phyloP scores from a whole-genome alignment of 176 grass and related monocot genomes.

The Saccharum officinarum region DNA sequence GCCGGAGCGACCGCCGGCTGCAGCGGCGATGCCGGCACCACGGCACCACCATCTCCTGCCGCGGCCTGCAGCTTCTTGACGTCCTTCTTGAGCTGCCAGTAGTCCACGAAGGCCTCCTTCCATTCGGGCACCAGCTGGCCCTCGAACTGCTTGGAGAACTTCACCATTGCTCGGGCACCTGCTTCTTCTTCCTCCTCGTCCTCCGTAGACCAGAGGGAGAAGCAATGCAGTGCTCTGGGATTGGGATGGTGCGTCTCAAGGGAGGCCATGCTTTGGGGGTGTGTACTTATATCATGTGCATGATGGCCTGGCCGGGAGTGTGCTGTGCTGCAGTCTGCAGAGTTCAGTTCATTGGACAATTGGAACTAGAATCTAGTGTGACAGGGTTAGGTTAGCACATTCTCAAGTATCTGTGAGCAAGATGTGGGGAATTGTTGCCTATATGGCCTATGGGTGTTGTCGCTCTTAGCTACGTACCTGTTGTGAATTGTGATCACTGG shows the following conservation, averaged over 20 bases:
- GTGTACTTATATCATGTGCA: constrained; percentile 57
- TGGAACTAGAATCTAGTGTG: constrained; percentile 49
- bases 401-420: constrained; percentile 57
- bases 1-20: constrained; percentile 14
- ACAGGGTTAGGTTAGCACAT: constrained; percentile 64
- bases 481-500: constrained; percentile 31
- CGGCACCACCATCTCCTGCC: not conserved
- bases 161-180: constrained; percentile 58
- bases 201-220: not conserved
- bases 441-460: not conserved
- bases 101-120: constrained; percentile 98
- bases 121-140: constrained; percentile 93
- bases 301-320: not conserved
- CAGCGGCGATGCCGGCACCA: not conserved
- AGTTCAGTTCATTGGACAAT: not conserved
- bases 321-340: not conserved
- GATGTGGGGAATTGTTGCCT: constrained; percentile 27
- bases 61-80: constrained; percentile 70
- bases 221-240: constrained; percentile 26
- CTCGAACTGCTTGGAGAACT: constrained; percentile 98
- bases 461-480: not conserved
- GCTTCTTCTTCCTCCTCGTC: not conserved
- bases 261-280: constrained; percentile 27
- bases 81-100: constrained; percentile 93
- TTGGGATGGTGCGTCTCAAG: constrained; percentile 23